Evolutionary conservation across 768 basidiomycete genomes (phyloP).

Genomic region (Cytidiella melzeri): DNA sequence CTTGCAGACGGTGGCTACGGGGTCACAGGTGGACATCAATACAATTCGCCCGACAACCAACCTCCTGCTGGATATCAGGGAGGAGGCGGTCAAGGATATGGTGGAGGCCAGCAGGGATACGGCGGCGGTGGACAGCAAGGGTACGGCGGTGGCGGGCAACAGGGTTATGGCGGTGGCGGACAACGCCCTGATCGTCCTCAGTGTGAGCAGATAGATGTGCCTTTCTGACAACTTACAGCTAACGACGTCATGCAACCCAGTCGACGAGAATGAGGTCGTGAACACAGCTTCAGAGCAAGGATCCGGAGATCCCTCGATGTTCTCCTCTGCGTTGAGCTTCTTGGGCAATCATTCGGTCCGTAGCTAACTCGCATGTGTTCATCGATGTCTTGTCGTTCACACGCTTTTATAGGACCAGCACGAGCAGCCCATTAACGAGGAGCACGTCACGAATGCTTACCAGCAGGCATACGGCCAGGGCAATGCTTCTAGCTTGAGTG

Average conservation of each 20-base stretch:
- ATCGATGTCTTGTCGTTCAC: slow-evolving; percentile 5
- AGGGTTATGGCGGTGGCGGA: background rate
- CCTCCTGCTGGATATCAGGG: slow-evolving; percentile 10
- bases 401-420: no score
- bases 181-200: slow-evolving; percentile 14
- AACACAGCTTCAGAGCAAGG: slow-evolving; percentile 48
- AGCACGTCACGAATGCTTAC: slow-evolving; percentile 55
- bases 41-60: slow-evolving; percentile 49
- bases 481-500: slow-evolving; percentile 45
- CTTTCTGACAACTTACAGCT: no score
- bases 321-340: slow-evolving; percentile 48
- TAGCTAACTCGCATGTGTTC: background rate
- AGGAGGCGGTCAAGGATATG: slow-evolving; percentile 2
- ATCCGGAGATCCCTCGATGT: slow-evolving; percentile 51
- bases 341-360: slow-evolving; percentile 47
- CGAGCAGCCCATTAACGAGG: slow-evolving; percentile 64
- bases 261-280: slow-evolving; percentile 58
- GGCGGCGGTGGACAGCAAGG: slow-evolving; percentile 15
- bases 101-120: slow-evolving; percentile 17
- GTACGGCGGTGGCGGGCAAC: slow-evolving; percentile 18
- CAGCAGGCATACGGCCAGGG: slow-evolving; percentile 52
- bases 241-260: slow-evolving; percentile 30
- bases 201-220: no score
- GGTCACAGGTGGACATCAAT: slow-evolving; percentile 62
- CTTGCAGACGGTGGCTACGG: slow-evolving; percentile 8